Evolutionary conservation across 202 grass and related monocot genomes (phyloP).

Genomic region (Tripidium arundinaceum): DNA sequence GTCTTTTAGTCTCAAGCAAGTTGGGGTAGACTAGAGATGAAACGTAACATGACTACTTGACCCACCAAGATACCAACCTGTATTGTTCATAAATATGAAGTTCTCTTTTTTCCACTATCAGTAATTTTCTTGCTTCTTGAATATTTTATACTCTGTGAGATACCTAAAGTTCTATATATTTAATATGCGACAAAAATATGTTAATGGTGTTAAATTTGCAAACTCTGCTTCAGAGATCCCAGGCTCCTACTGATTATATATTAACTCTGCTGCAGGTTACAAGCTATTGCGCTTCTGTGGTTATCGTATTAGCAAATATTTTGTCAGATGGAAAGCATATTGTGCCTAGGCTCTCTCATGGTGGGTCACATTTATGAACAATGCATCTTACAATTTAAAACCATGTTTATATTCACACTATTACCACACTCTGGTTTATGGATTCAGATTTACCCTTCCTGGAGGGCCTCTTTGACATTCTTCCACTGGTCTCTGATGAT

Average conservation of each 20-base stretch:
- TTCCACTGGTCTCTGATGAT: conserved; percentile 71
- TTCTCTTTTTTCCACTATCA: background rate
- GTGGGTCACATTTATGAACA: conserved; percentile 45
- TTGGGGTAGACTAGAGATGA: background rate
- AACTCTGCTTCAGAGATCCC: conserved; percentile 42
- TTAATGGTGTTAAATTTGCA: background rate
- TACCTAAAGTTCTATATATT: conserved; percentile 15
- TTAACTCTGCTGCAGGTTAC: conserved; percentile 51
- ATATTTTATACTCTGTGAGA: background rate
- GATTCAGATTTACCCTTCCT: conserved; percentile 68
- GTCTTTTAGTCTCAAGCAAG: background rate
- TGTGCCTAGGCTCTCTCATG: conserved; percentile 41
- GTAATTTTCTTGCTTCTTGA: conserved; percentile 23
- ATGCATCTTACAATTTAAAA: conserved; percentile 32
- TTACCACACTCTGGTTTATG: conserved; percentile 11
- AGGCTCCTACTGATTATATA: background rate
- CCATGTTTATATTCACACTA: conserved; percentile 15
- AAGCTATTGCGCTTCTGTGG: conserved; percentile 61
- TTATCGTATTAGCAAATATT: conserved; percentile 85
- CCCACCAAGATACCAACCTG: background rate
- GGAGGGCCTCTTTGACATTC: conserved; percentile 60
- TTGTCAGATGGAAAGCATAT: conserved; percentile 66
- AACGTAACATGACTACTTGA: background rate
- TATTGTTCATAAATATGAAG: background rate
- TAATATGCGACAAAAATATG: conserved; percentile 13